Evolutionary conservation across 306 rosid genomes (phyloP).

Genomic region (Dryas drummondii): DNA sequence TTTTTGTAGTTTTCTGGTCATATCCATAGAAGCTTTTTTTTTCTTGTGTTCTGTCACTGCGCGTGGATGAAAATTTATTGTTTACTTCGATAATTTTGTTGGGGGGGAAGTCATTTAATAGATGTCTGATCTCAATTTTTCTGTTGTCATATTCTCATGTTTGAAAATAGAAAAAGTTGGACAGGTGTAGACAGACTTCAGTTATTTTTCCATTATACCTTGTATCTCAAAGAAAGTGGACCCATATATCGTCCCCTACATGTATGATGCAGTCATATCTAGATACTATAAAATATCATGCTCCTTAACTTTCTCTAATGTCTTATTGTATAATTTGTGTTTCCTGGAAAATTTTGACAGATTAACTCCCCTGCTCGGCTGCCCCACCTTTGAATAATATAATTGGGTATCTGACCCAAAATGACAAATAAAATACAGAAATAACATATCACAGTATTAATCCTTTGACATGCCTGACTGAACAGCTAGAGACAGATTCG

Average conservation of each 20-base stretch:
- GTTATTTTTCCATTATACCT: neutral
- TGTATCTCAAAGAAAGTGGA: neutral
- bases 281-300: neutral
- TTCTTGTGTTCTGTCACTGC: neutral
- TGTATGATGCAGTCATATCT: neutral
- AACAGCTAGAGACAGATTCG: conserved; percentile 87
- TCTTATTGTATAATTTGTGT: neutral
- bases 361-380: neutral
- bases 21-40: neutral
- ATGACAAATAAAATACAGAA: neutral
- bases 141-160: neutral
- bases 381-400: neutral
- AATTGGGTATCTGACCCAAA: no score
- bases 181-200: neutral
- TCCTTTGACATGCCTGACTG: conserved; percentile 13
- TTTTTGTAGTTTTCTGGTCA: neutral
- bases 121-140: neutral
- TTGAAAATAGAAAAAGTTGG: neutral
- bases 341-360: neutral
- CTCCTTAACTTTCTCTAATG: neutral
- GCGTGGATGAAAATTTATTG: neutral
- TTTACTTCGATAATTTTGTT: neutral
- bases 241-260: neutral
- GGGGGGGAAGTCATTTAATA: neutral
- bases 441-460: neutral